These are phyloP conservation scores for Backusella morwellensis DNA, from an alignment of 192 early-diverging fungal genomes.

Conservation along the genomic window DNA sequence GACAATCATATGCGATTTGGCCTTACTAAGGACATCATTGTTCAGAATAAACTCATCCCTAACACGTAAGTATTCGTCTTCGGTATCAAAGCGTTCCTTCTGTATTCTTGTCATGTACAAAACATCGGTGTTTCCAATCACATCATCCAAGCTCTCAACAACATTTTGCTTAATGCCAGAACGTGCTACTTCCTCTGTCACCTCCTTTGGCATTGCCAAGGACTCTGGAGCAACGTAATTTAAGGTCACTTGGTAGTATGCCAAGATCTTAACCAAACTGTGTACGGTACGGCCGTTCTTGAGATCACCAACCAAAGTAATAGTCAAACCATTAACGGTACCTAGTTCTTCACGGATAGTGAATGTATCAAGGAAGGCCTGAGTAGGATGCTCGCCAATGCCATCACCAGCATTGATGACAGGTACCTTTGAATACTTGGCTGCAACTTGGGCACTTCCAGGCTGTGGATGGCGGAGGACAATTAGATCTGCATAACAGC, in stretches of 20 bases:
- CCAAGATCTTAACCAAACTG: constrained; percentile 85
- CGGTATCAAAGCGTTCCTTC: constrained; percentile 84
- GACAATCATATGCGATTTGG: constrained; percentile 96
- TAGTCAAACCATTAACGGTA: constrained; percentile 92
- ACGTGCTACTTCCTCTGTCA: constrained; percentile 66
- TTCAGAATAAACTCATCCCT: constrained; percentile 81
- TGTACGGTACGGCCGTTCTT: constrained; percentile 98
- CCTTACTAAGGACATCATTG: constrained; percentile 79
- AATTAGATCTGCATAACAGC: constrained; percentile 90
- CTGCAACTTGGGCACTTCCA: constrained; percentile 78
- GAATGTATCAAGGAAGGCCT: constrained; percentile 95
- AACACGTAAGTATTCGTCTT: constrained; percentile 79
- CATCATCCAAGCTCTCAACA: constrained; percentile 67
- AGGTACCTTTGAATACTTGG: constrained; percentile 87
- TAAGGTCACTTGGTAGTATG: constrained; percentile 90
- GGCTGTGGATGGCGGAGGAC: constrained; percentile 91
- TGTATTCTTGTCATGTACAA: constrained; percentile 97
- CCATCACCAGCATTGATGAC: constrained; percentile 98
- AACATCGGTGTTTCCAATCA: constrained; percentile 89
- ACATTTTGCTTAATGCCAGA: constrained; percentile 67
- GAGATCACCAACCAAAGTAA: constrained; percentile 95
- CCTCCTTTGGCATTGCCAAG: constrained; percentile 84
- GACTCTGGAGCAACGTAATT: constrained; percentile 87
- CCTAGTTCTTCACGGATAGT: constrained; percentile 95
- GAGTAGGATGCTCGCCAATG: constrained; percentile 96